These are phyloP conservation scores for Trichomonas tenax DNA, from an alignment of 208 protist species.

Conservation along the genomic window DNA sequence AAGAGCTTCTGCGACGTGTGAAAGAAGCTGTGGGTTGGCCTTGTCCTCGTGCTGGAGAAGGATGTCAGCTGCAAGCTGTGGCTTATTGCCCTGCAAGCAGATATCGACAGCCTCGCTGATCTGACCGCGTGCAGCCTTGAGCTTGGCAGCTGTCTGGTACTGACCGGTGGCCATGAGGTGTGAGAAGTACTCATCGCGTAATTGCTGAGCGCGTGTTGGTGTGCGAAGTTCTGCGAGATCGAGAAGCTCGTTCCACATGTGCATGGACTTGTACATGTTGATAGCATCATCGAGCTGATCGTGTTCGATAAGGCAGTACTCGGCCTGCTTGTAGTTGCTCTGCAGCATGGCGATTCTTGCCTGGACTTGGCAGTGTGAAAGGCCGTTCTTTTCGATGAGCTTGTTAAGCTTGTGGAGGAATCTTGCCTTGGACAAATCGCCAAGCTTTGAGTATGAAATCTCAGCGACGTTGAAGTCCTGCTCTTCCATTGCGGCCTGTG, in stretches of 20 bases:
- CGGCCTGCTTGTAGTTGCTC: background rate
- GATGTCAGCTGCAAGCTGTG: background rate
- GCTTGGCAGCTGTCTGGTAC: background rate
- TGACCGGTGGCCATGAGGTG: background rate
- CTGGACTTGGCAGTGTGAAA: background rate
- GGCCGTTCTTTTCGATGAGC: background rate
- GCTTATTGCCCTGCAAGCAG: background rate
- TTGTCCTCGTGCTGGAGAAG: background rate
- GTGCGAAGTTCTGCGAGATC: background rate
- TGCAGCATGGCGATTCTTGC: background rate
- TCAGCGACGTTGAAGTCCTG: background rate
- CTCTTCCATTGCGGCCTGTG: background rate
- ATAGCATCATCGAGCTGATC: background rate
- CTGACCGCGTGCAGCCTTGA: background rate
- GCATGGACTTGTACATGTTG: constrained; percentile 8
- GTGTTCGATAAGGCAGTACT: background rate
- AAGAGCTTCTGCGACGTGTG: background rate
- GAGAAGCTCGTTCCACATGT: background rate
- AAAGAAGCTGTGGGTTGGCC: background rate
- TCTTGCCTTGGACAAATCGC: background rate
- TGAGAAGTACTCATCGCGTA: background rate
- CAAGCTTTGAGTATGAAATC: background rate
- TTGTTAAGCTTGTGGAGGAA: background rate
- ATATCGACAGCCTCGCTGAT: background rate
- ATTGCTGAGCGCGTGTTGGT: background rate